These are phyloP conservation scores for Tephrocybe sp. DNA, from an alignment of 768 basidiomycete species.

Conservation along the genomic window DNA sequence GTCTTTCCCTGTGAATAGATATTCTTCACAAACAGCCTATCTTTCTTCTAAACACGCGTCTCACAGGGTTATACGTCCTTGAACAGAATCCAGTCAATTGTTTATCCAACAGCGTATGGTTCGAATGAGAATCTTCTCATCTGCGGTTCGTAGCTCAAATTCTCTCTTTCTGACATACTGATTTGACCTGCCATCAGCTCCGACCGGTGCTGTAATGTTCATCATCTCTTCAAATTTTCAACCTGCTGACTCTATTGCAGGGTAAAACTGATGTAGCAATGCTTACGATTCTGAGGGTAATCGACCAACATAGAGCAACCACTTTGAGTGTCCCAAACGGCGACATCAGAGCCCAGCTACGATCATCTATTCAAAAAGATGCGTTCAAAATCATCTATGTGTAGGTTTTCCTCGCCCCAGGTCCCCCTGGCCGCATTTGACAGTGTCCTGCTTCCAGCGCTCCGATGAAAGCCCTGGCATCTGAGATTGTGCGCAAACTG, in stretches of 20 bases:
- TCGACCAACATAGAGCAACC: slow-evolving; percentile 62
- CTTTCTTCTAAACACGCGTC: not conserved
- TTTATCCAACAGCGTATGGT: slow-evolving; percentile 90
- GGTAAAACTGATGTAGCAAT: slow-evolving; percentile 99
- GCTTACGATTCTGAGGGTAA: slow-evolving; percentile 86
- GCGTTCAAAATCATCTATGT: slow-evolving; percentile 98
- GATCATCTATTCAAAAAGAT: slow-evolving; percentile 59
- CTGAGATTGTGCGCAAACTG: slow-evolving; percentile 93
- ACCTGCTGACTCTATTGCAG: slow-evolving; percentile 37
- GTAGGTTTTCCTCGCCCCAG: slow-evolving; percentile 42
- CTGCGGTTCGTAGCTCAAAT: slow-evolving; percentile 57
- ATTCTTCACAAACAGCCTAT: not conserved
- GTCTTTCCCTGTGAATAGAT: slow-evolving; percentile 75
- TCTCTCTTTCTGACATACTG: not conserved
- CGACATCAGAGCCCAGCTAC: slow-evolving; percentile 29
- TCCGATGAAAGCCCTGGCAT: slow-evolving; percentile 97
- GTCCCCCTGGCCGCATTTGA: not conserved
- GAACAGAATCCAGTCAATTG: slow-evolving; percentile 94
- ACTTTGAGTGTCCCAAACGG: slow-evolving; percentile 7
- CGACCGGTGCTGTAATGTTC: slow-evolving; percentile 90
- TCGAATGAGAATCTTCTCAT: slow-evolving; percentile 96
- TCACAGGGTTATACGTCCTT: slow-evolving; percentile 78
- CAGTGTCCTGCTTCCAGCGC: slow-evolving; percentile 53
- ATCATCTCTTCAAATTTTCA: not conserved
- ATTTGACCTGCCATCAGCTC: slow-evolving; percentile 52